Base-by-base conservation (phyloP, 805 yeast genomes). In the Candida incommunis region DNA sequence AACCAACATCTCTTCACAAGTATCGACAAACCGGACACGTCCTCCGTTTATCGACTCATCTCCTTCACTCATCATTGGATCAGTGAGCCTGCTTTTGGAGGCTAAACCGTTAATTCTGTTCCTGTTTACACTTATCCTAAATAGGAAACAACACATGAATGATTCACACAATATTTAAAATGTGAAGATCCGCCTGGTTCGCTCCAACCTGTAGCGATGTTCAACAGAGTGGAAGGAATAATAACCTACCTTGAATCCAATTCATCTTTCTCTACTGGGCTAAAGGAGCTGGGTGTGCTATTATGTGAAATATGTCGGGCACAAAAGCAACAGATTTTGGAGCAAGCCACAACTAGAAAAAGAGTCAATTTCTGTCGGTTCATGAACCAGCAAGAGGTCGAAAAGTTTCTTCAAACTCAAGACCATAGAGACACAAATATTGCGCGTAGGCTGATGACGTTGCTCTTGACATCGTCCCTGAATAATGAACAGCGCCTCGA, bases 401-500 rank as follows among this genome's bases (percentile, higher is more conserved):
- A 51, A 2, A 64, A 65, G 41, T 74, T 76, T 53, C 48, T 68
- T 2, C 44, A 46, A 4, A 58, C 71, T 11, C 88, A 80, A 54
- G 75, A 76, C 53, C 61, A 61, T 23, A 72, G 76, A 56, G 69
- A 70, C 41, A 70, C 60, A 54, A 81, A 81, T 51, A 46, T 80
- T 3, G 68, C 69, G 2, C 55, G 62, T 2, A 55, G 63, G 15
- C 55, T 70, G 25, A 9, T 42, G 47, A 43, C 45, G 53, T 48
- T 31, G 18, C 20, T 31, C 43, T 50, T 26, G 50, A 56, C 43
- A 26, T 46, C 41, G 24, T 51, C 25, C 46, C 34, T 5, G 47
- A 46, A 29, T 37, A 46, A 43, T 44, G 27, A 21, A 40, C 37
- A 31, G 37, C 13, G 20, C 37, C 13, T 31, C 7, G 37, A 40